Conservation (phyloP, 495 filamentous ascomycete genomes). For the Lasiosphaeriaceae sp. region DNA sequence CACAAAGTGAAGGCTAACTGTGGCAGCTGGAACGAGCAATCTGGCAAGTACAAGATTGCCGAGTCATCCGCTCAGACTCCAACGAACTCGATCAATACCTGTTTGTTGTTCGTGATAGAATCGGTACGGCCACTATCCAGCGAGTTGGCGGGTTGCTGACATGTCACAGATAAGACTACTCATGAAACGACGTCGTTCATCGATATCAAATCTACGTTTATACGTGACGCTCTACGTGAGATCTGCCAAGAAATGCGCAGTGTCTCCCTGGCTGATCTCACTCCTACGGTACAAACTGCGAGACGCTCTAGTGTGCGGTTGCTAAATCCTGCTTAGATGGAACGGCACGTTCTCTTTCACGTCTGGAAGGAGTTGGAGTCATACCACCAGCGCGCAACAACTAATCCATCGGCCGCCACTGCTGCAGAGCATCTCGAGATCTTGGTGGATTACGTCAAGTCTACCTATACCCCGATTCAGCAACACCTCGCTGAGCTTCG, state of each 20-base stretch:
- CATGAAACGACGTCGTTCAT: background rate
- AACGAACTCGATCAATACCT: background rate
- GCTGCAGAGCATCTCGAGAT: background rate
- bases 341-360: background rate
- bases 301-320: background rate
- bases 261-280: conserved; percentile 1
- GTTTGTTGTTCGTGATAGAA: background rate
- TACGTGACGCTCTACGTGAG: background rate
- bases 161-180: background rate
- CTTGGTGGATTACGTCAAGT: conserved; percentile 1
- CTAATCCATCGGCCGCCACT: background rate
- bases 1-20: background rate
- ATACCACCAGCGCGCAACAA: background rate
- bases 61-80: background rate
- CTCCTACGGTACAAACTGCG: background rate
- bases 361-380: conserved; percentile 1
- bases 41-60: background rate
- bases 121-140: background rate
- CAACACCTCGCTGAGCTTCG: background rate
- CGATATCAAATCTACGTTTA: conserved; percentile 1
- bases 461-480: conserved; percentile 1
- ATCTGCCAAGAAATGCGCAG: conserved; percentile 1
- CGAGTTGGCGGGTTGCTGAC: background rate
- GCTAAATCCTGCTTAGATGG: background rate
- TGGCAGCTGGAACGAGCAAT: background rate